Base-by-base conservation (phyloP, 257 asterid species). In the Nicotiana attenuata region DNA sequence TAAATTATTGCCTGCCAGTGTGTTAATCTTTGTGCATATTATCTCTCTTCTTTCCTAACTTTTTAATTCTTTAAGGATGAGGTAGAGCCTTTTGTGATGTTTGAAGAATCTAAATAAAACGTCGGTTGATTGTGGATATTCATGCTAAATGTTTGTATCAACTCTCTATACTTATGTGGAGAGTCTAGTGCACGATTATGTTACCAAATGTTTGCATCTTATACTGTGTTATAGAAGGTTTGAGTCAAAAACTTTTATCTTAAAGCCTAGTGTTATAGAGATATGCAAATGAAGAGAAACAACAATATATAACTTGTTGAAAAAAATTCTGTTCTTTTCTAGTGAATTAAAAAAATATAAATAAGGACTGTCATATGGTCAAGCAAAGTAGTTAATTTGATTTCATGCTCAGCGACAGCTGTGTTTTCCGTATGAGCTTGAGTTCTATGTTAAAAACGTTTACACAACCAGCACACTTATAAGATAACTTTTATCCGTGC, bases 51-150 rank as follows among this genome's bases (percentile, higher is more conserved):
- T 75, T 38, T 50, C 80, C 45, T 50, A 50, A 26, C 64, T 24
- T 50, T 50, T 75, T 75, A 15, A 26, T 75, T 22, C 24, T 75
- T 47, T 2, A 71, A 71, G 64, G 80, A 75, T 75, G 80, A 75
- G 64, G 64, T 75, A 75, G 80, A 75, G 17, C 28, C 61, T 52
- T 47, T 15, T 75, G 80, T 75, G 64, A 50, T 24, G 45, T 26
- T 75, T 75, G 64, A 50, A 50, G 45, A 75, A 75, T 50, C 63
- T 75, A 50, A 75, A 75, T 75, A 71, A 73, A 52, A 15, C 3
- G 1, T 75, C 9, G 50, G 80, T 55, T 75, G 80, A 50, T 26
- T 75, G 63, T 50, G 45, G 80, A 50, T 75, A 47, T 73, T 45
- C 35, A 45, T 45, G 24, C 35, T 71, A 45, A 47, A 41, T 38